Percentiles rank a stretch among this genome's conserved stretches.
Conservation (phyloP, 148 eudicot genomes). For the Chenopodium suecicum region DNA sequence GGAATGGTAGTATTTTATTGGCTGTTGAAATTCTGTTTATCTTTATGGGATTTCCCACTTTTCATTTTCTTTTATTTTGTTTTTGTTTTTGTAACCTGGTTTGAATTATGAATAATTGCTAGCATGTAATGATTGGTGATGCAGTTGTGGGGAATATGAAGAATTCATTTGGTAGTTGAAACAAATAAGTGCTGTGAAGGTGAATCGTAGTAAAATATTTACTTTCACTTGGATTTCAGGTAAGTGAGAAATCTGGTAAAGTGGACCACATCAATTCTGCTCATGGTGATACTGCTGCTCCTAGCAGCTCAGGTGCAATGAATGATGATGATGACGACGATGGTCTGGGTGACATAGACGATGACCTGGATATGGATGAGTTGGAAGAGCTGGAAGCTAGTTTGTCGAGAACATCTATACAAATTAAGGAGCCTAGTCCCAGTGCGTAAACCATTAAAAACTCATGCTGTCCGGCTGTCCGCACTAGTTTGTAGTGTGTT, state of each 20-base stretch:
- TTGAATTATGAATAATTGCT: neutral
- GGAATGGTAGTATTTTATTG: neutral
- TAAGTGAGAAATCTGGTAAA: slow-evolving; percentile 33
- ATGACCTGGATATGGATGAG: slow-evolving; percentile 64
- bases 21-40: neutral
- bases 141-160: neutral
- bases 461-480: too few species aligned
- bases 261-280: slow-evolving; percentile 29
- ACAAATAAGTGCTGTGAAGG: neutral
- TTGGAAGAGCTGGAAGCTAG: slow-evolving; percentile 77
- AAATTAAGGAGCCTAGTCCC: slow-evolving; percentile 49
- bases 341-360: slow-evolving; percentile 49
- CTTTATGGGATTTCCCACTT: neutral
- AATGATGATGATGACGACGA: slow-evolving; percentile 32
- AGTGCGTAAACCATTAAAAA: slow-evolving; percentile 22
- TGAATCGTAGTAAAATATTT: neutral
- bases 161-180: neutral
- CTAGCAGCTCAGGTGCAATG: slow-evolving; percentile 50
- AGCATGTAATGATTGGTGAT: neutral
- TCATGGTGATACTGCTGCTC: slow-evolving; percentile 25
- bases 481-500: too few species aligned
- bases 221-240: slow-evolving; percentile 34
- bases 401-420: slow-evolving; percentile 53
- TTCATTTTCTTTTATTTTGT: neutral
- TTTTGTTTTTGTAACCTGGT: neutral